Evolutionary conservation across 176 grass and related monocot species (phyloP).

Genomic region (Eremochloa ophiuroides): DNA sequence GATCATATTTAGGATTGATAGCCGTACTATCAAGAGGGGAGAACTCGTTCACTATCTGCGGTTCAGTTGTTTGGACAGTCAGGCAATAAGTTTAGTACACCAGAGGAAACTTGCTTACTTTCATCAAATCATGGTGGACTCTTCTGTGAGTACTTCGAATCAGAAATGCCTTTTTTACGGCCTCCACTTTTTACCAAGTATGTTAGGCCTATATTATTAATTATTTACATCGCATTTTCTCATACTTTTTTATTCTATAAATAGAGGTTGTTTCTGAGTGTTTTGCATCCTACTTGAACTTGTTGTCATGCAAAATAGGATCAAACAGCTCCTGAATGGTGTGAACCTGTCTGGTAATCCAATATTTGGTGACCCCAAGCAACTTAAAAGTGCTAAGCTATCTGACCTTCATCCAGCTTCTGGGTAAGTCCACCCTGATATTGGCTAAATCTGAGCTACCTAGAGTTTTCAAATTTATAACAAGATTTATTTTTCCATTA

Average conservation of each 20-base stretch:
- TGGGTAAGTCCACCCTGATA: background rate
- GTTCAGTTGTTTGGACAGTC: conserved; percentile 46
- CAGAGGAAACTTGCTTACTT: background rate
- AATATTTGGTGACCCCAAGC: conserved; percentile 38
- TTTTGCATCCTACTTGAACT: background rate
- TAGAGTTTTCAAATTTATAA: background rate
- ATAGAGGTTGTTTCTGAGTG: background rate
- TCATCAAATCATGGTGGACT: conserved; percentile 13
- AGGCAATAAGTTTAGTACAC: background rate
- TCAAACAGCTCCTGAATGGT: conserved; percentile 28
- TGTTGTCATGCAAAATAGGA: conserved; percentile 27
- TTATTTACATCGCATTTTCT: background rate
- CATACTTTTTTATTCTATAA: background rate
- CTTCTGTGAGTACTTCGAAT: conserved; percentile 51
- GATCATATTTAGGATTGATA: too few relatives aligned
- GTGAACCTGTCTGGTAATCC: background rate
- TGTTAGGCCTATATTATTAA: background rate
- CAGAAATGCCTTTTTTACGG: conserved; percentile 34
- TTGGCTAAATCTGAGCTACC: background rate
- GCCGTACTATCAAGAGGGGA: too few relatives aligned
- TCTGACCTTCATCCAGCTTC: conserved; percentile 46
- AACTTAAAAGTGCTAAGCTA: conserved; percentile 28
- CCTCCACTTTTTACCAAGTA: conserved; percentile 46
- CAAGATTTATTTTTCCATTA: background rate
- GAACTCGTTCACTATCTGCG: conserved; percentile 51